Conservation (phyloP, 2,329 filamentous ascomycete species). For the Monosporascus cannonballus region DNA sequence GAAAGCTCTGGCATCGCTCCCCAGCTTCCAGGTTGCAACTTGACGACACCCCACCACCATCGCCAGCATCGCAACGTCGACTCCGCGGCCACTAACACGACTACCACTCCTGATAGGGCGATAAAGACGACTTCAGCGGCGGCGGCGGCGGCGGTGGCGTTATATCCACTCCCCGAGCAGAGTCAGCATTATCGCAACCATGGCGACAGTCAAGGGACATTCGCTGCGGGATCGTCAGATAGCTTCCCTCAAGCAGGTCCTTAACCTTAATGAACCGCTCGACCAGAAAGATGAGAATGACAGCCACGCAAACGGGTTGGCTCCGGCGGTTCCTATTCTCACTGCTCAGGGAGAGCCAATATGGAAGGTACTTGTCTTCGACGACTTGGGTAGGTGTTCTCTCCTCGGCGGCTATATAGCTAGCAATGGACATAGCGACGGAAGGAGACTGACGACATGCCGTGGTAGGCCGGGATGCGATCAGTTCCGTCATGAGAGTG, state of each 20-base stretch:
- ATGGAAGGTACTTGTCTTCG: conserved; percentile 97
- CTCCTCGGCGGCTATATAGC: neutral
- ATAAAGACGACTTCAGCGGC: no score
- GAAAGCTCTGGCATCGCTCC: no score
- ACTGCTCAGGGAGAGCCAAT: conserved; percentile 86
- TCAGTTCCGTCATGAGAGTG: conserved; percentile 90
- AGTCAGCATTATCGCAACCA: neutral
- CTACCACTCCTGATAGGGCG: no score
- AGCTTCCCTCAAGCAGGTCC: conserved; percentile 87
- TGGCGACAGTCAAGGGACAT: conserved; percentile 19
- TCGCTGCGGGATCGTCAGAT: conserved; percentile 28
- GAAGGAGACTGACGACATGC: neutral
- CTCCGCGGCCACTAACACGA: no score
- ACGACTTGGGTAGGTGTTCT: conserved; percentile 53
- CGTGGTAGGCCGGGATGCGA: conserved; percentile 69
- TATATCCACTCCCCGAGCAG: no score
- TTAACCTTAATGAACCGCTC: conserved; percentile 82
- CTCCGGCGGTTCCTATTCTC: conserved; percentile 71
- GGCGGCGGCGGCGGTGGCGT: no score
- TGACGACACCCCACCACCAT: no score
- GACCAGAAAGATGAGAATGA: conserved; percentile 57
- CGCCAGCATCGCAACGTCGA: no score
- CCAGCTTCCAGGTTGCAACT: no score
- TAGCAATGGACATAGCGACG: no score
- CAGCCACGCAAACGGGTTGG: conserved; percentile 55